A percentile compares a stretch with the other conserved stretches of the same genome.
Evolutionary conservation across 345 rosid genomes (phyloP).

Genomic region (Camelina hispida): DNA sequence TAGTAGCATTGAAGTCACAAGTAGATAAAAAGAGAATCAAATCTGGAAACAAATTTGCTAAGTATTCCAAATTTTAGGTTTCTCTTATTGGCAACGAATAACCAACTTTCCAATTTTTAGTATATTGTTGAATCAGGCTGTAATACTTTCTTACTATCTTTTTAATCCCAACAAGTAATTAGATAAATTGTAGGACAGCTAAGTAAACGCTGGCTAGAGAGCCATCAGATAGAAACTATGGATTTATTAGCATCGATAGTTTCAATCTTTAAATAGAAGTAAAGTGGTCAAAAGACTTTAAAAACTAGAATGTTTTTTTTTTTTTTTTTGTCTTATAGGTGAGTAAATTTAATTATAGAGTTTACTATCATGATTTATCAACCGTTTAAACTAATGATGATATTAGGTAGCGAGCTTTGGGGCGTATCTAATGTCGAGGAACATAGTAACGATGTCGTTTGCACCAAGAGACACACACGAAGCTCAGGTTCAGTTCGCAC

Average conservation of each 20-base stretch:
- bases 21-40: conserved; percentile 6
- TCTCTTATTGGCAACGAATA: conserved; percentile 14
- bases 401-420: conserved; percentile 93
- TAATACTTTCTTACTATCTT: conserved; percentile 16
- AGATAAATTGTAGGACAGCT: conserved; percentile 12
- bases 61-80: conserved; percentile 1
- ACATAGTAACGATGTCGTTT: conserved; percentile 76
- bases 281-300: conserved; percentile 26
- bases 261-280: conserved; percentile 27
- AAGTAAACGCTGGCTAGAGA: conserved; percentile 21
- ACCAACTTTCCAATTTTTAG: not conserved
- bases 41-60: conserved; percentile 13
- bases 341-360: not conserved
- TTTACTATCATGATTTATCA: not conserved
- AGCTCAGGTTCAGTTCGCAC: conserved; percentile 95
- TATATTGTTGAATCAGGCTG: not conserved
- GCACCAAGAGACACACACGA: conserved; percentile 97
- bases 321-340: not conserved
- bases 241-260: conserved; percentile 10
- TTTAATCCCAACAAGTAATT: not conserved
- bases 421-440: conserved; percentile 74
- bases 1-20: not conserved
- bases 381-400: conserved; percentile 7
- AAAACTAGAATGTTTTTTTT: not conserved
- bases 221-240: conserved; percentile 7